These are phyloP conservation scores for Starmerella sp. DNA, from an alignment of 805 yeast species.

Conservation along the genomic window DNA sequence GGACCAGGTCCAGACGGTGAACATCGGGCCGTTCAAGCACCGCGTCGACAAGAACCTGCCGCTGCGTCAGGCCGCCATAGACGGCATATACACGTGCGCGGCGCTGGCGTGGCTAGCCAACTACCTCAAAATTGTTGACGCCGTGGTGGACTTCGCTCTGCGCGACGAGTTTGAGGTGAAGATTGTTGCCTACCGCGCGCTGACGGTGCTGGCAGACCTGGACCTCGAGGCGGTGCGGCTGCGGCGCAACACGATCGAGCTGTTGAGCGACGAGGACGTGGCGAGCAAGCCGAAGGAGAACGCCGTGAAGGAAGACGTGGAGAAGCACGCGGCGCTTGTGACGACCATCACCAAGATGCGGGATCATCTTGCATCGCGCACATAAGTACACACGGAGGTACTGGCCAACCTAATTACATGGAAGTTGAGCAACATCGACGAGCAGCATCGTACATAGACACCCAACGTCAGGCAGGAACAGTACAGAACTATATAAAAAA, in stretches of 20 bases:
- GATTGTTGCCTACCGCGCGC: conserved; percentile 40
- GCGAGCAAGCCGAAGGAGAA: conserved; percentile 43
- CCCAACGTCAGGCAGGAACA: no score
- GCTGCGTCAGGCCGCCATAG: conserved; percentile 60
- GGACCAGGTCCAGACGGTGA: conserved; percentile 28
- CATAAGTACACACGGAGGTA: not conserved
- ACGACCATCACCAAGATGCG: not conserved
- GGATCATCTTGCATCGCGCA: not conserved
- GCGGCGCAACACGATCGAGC: conserved; percentile 22
- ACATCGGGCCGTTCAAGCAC: conserved; percentile 82
- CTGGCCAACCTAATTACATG: no score
- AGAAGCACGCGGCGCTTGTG: conserved; percentile 6
- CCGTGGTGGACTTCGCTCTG: conserved; percentile 40
- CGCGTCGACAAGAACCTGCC: conserved; percentile 68
- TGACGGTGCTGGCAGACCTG: conserved; percentile 29
- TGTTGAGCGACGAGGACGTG: conserved; percentile 35
- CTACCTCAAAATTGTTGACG: conserved; percentile 29
- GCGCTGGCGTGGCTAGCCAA: not conserved
- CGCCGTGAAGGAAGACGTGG: conserved; percentile 51
- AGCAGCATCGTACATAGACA: no score
- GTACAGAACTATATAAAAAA: no score
- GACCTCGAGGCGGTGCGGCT: not conserved
- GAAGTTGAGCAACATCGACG: no score
- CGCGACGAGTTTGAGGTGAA: conserved; percentile 53
- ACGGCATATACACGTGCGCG: conserved; percentile 42